Conservation (phyloP, 2,329 filamentous ascomycete species). For the Colletotrichum magnum region DNA sequence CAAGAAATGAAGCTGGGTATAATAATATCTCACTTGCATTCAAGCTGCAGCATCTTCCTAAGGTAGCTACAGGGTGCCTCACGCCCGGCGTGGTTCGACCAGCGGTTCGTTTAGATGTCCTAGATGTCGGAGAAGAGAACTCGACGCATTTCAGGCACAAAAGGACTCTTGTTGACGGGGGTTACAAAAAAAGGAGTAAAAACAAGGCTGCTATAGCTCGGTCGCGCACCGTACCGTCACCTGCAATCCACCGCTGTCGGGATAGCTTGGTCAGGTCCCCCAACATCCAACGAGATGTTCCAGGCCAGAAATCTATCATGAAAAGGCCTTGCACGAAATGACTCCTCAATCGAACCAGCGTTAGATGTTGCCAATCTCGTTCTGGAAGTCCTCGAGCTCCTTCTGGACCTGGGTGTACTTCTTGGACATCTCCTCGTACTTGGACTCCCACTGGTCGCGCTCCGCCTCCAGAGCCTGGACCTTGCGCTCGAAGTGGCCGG, state of each 20-base stretch:
- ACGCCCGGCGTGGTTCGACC: constrained; percentile 36
- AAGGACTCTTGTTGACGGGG: constrained; percentile 37
- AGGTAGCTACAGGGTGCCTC: constrained; percentile 19
- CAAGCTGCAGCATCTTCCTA: constrained; percentile 16
- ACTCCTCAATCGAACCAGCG: constrained; percentile 36
- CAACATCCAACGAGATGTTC: constrained; percentile 32
- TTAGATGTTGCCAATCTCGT: constrained; percentile 95
- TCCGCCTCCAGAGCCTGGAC: constrained; percentile 95
- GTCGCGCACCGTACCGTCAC: constrained; percentile 31
- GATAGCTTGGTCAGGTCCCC: constrained; percentile 32
- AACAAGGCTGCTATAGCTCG: constrained; percentile 38
- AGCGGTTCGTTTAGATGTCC: constrained; percentile 22
- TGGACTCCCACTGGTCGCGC: constrained; percentile 94
- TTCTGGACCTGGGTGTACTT: constrained; percentile 88
- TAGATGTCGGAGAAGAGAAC: constrained; percentile 3
- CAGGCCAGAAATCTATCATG: constrained; percentile 35
- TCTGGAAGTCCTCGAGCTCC: constrained; percentile 91
- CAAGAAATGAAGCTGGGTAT: constrained; percentile 39
- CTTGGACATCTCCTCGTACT: constrained; percentile 98
- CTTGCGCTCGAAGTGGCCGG: constrained; percentile 99
- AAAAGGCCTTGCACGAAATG: constrained; percentile 30
- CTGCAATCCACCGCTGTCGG: constrained; percentile 36
- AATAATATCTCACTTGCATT: constrained; percentile 32
- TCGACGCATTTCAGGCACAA: constrained; percentile 30
- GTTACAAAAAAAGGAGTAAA: constrained; percentile 37